These are phyloP conservation scores for Potentilla sterilis DNA, from an alignment of 306 rosid species.

Conservation along the genomic window DNA sequence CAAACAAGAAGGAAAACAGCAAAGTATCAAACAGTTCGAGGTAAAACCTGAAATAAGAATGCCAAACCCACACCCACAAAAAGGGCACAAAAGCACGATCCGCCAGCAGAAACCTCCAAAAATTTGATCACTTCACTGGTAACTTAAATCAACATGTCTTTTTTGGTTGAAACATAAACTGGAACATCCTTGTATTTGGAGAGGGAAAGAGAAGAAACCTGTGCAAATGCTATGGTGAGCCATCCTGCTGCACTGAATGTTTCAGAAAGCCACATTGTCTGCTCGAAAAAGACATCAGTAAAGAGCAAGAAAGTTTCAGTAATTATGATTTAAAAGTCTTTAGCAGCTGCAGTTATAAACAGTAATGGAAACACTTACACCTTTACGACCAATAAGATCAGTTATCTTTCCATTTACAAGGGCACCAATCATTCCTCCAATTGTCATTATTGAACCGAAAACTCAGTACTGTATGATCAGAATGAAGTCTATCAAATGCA, in stretches of 20 bases:
- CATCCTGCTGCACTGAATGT: slow-evolving; percentile 34
- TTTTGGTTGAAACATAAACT: neutral
- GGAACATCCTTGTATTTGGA: neutral
- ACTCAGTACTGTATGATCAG: slow-evolving; percentile 33
- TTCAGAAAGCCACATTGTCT: slow-evolving; percentile 35
- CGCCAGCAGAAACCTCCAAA: slow-evolving; percentile 16
- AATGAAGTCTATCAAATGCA: neutral
- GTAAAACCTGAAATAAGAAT: slow-evolving; percentile 12
- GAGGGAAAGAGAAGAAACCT: slow-evolving; percentile 14
- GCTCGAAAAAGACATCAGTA: neutral
- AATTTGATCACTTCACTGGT: neutral
- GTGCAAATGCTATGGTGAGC: slow-evolving; percentile 33
- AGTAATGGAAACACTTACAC: slow-evolving; percentile 26
- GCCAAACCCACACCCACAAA: slow-evolving; percentile 20
- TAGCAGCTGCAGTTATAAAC: neutral
- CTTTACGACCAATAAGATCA: slow-evolving; percentile 38
- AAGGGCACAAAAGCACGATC: slow-evolving; percentile 15
- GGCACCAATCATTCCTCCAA: slow-evolving; percentile 44
- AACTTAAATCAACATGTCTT: too few relatives aligned
- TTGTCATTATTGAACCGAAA: slow-evolving; percentile 35
- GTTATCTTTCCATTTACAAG: slow-evolving; percentile 31
- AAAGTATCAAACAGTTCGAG: neutral
- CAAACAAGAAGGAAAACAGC: neutral
- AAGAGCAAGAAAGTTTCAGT: neutral
- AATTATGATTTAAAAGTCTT: neutral